phyloP scores from a whole-genome alignment of 768 basidiomycete species.

The Collybiopsis luxurians region DNA sequence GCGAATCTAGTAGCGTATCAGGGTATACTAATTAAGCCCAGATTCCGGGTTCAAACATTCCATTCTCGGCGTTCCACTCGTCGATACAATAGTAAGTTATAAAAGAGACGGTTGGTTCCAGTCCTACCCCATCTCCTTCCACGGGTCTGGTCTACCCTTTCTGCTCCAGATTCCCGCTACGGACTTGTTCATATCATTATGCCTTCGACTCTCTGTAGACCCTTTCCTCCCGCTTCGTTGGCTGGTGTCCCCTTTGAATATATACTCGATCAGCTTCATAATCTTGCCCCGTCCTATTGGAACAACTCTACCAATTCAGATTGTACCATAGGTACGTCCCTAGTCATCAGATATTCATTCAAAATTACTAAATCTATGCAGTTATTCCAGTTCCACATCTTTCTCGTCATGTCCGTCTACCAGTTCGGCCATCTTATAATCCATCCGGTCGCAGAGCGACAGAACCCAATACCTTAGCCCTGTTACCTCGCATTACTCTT shows the following conservation, averaged over 20 bases:
- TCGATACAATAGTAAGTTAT: constrained; percentile 12
- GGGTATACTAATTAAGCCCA: constrained; percentile 12
- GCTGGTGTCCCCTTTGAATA: constrained; percentile 69
- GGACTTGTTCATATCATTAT: constrained; percentile 12
- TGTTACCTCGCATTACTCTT: constrained; percentile 57
- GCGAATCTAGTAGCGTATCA: neutral
- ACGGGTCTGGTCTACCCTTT: constrained; percentile 39
- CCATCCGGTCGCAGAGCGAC: constrained; percentile 47
- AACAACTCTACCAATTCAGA: constrained; percentile 73
- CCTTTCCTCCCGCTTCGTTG: constrained; percentile 64
- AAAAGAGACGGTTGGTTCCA: constrained; percentile 24
- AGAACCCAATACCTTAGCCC: constrained; percentile 43
- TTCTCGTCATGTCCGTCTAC: constrained; percentile 11
- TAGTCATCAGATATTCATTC: neutral
- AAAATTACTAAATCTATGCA: constrained; percentile 15
- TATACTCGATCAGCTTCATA: constrained; percentile 66
- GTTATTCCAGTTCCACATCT: constrained; percentile 50
- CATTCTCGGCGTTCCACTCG: constrained; percentile 23
- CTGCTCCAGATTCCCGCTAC: constrained; percentile 19
- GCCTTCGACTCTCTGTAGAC: constrained; percentile 48
- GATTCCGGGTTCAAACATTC: constrained; percentile 27
- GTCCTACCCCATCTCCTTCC: constrained; percentile 31
- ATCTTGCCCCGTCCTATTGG: constrained; percentile 69
- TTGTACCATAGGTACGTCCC: constrained; percentile 63
- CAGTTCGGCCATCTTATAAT: constrained; percentile 33